A percentile compares a stretch with the other conserved stretches of the same genome.
Evolutionary conservation across 2,329 filamentous ascomycete species (phyloP).

Genomic region (Aureobasidium melanogenum): DNA sequence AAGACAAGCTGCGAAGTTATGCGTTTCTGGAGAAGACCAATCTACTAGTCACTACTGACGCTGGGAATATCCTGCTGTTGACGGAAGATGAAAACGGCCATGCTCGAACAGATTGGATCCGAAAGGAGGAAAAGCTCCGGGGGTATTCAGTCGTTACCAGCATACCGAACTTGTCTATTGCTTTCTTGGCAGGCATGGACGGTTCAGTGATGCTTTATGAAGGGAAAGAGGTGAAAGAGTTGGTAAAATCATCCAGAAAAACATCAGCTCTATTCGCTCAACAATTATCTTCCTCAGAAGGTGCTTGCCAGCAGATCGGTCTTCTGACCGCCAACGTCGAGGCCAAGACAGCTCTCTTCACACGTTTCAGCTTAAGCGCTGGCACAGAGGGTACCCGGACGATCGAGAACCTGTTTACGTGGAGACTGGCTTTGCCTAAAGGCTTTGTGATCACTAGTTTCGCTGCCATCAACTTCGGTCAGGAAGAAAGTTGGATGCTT

Average conservation of each 20-base stretch:
- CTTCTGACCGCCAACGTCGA: slow-evolving; percentile 33
- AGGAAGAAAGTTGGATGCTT: not conserved
- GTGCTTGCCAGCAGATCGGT: slow-evolving; percentile 12
- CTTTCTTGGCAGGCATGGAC: slow-evolving; percentile 38
- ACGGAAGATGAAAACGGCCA: slow-evolving; percentile 8
- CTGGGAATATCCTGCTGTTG: slow-evolving; percentile 47
- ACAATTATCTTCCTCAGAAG: not conserved
- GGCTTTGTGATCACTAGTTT: slow-evolving; percentile 47
- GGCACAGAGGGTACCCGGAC: not conserved
- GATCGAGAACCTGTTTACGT: not conserved
- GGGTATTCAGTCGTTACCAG: slow-evolving; percentile 41
- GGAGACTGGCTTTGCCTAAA: slow-evolving; percentile 23
- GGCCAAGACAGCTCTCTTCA: slow-evolving; percentile 20
- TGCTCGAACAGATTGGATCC: slow-evolving; percentile 23
- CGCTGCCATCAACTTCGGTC: slow-evolving; percentile 8
- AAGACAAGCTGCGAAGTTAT: slow-evolving; percentile 51
- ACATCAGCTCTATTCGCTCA: slow-evolving; percentile 32
- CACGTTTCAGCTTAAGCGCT: not conserved
- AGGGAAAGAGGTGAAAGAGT: slow-evolving; percentile 16
- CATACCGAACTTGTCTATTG: slow-evolving; percentile 28
- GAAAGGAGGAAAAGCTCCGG: slow-evolving; percentile 29
- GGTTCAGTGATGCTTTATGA: slow-evolving; percentile 36
- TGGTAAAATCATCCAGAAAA: slow-evolving; percentile 28
- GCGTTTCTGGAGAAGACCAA: slow-evolving; percentile 48
- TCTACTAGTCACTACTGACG: slow-evolving; percentile 50